Conservation (phyloP, 768 basidiomycete genomes). For the Suillus subluteus region DNA sequence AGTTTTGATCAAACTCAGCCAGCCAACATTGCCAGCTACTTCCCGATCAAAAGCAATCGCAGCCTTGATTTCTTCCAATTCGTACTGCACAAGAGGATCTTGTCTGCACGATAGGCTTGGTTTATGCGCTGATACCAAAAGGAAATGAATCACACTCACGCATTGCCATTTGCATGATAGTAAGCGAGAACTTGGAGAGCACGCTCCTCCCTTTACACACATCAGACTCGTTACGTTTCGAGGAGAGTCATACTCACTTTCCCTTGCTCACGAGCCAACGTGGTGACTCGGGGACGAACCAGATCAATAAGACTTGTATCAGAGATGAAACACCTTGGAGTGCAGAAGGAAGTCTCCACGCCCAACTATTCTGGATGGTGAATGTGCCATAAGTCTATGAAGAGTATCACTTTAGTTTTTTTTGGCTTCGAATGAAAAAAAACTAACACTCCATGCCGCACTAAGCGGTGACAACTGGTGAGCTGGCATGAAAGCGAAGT, state of each 20-base stretch:
- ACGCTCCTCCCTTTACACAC: slow-evolving; percentile 29
- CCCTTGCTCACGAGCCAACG: too few species aligned
- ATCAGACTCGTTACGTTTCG: not conserved
- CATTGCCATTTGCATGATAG: slow-evolving; percentile 44
- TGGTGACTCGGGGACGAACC: too few species aligned
- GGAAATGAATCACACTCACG: slow-evolving; percentile 30
- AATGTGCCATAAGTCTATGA: slow-evolving; percentile 23
- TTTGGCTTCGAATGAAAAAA: not conserved
- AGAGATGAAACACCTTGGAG: slow-evolving; percentile 16
- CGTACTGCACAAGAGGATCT: slow-evolving; percentile 61
- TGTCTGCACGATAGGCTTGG: slow-evolving; percentile 22
- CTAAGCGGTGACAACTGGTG: slow-evolving; percentile 25
- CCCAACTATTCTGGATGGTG: slow-evolving; percentile 16
- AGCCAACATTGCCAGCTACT: slow-evolving; percentile 46
- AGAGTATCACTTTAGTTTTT: not conserved
- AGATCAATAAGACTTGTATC: too few species aligned
- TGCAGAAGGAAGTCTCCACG: slow-evolving; percentile 24
- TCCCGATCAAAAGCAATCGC: slow-evolving; percentile 50
- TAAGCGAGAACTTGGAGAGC: slow-evolving; percentile 42
- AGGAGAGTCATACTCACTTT: not conserved
- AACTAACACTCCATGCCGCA: slow-evolving; percentile 62
- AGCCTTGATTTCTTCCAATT: slow-evolving; percentile 68
- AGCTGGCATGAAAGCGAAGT: not conserved
- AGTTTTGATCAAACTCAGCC: slow-evolving; percentile 48
- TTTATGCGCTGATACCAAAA: not conserved